phyloP scores from a whole-genome alignment of 768 basidiomycete species.

The Suillus subluteus region DNA sequence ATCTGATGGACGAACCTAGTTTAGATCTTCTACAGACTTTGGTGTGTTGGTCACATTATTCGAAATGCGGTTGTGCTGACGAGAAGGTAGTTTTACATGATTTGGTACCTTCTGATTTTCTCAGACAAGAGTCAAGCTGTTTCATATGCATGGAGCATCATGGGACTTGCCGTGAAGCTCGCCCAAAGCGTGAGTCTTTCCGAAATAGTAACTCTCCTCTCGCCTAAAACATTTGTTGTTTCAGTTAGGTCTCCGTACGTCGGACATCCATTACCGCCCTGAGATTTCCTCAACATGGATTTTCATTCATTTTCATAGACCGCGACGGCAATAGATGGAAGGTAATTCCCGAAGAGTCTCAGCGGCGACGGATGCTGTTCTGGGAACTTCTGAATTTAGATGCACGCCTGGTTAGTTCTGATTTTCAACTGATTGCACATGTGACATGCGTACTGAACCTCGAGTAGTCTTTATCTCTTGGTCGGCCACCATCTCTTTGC shows the following conservation, averaged over 20 bases:
- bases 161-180: conserved; percentile 75
- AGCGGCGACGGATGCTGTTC: conserved; percentile 68
- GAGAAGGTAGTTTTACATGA: conserved; percentile 65
- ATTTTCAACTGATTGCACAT: conserved; percentile 13
- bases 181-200: conserved; percentile 64
- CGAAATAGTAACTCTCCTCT: conserved; percentile 8
- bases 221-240: conserved; percentile 15
- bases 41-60: conserved; percentile 39
- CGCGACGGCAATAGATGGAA: conserved; percentile 67
- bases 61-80: conserved; percentile 33
- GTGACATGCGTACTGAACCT: conserved; percentile 19
- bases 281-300: conserved; percentile 14
- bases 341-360: conserved; percentile 72
- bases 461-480: conserved; percentile 64
- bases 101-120: conserved; percentile 75
- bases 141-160: conserved; percentile 75
- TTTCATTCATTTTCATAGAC: conserved; percentile 46
- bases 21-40: conserved; percentile 72
- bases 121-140: conserved; percentile 75
- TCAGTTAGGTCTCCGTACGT: conserved; percentile 72
- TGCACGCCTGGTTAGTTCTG: conserved; percentile 58
- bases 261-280: conserved; percentile 14
- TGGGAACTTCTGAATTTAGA: conserved; percentile 79
- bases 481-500: conserved; percentile 71
- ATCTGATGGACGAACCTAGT: conserved; percentile 75